Evolutionary conservation across 345 rosid genomes (phyloP).

Genomic region (Zanthoxylum bungeanum): DNA sequence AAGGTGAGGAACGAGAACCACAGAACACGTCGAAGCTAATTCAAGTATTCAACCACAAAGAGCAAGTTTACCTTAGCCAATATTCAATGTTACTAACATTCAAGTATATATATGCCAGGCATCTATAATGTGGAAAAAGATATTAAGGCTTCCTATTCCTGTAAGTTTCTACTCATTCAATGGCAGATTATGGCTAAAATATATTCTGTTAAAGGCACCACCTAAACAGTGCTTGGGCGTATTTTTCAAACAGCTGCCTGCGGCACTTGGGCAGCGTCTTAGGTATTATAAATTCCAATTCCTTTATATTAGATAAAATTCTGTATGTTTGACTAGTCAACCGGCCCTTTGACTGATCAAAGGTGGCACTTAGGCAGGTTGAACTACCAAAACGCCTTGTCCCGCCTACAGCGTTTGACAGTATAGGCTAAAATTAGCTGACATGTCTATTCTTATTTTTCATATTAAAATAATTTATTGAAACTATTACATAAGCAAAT

Average conservation of each 20-base stretch:
- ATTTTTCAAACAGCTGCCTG: too few relatives aligned
- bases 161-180: background rate
- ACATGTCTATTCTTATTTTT: background rate
- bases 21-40: background rate
- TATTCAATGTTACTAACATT: background rate
- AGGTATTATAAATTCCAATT: too few relatives aligned
- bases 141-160: background rate
- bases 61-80: background rate
- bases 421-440: too few relatives aligned
- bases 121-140: background rate
- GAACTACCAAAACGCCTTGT: too few relatives aligned
- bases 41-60: background rate
- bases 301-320: too few relatives aligned
- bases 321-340: too few relatives aligned
- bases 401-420: too few relatives aligned
- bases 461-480: background rate
- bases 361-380: too few relatives aligned
- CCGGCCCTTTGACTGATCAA: too few relatives aligned
- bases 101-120: background rate
- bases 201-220: too few relatives aligned
- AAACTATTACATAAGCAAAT: background rate
- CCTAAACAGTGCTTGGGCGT: too few relatives aligned
- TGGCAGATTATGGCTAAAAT: background rate
- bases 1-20: background rate
- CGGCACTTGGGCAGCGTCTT: too few relatives aligned